Evolutionary conservation across 202 grass and related monocot genomes (phyloP), one percentile per base, ranked within the genome.

Genomic region (Panicum hallii): DNA sequence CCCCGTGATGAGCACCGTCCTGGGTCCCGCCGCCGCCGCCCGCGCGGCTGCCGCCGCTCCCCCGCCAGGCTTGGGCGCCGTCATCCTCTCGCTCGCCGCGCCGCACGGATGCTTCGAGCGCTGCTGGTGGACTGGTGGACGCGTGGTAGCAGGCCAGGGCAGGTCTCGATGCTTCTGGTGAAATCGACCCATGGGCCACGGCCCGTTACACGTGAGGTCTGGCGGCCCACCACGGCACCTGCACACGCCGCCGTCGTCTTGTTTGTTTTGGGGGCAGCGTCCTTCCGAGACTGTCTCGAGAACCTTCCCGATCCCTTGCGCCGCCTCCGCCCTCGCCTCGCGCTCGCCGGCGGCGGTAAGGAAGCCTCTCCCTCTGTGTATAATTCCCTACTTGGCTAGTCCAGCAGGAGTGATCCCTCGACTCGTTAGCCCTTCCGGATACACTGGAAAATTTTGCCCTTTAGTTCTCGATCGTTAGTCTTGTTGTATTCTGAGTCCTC

Each of bases 1-100:
- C 54, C 95, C 93, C 8, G 93, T 98, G 78, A 95, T 72, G 73
- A 95, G 84, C 64, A 98, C 93, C 73, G 93, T 94, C 86, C 91
- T 94, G 68, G 77, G 82, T 44, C 63, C 84, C 55, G 67, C 75
- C 26, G 69, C 75, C 11, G 69, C 84, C 9, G 84, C 93, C 72
- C 84, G 83, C 64, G 85, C 63, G 5, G 68, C 89, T 32, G 85
- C 87, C 80, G 75, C 85, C 28, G 78, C 83, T 34, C 75, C 45
- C 8, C 84, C 70, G 49, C 82, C 66, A 63, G 87, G 83, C 84
- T 87, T 90, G 62, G 79, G 53, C 84, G 89, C 76, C 80, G 75
- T 79, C 89, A 76, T 80, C 70, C 45, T 43, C 63, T 36, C 62
- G 63, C 50, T 43, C 12, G 54, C 54, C 4, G 44, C 50, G 79